Conservation (phyloP, 2,329 filamentous ascomycete genomes). For the Xylariaceae sp. region DNA sequence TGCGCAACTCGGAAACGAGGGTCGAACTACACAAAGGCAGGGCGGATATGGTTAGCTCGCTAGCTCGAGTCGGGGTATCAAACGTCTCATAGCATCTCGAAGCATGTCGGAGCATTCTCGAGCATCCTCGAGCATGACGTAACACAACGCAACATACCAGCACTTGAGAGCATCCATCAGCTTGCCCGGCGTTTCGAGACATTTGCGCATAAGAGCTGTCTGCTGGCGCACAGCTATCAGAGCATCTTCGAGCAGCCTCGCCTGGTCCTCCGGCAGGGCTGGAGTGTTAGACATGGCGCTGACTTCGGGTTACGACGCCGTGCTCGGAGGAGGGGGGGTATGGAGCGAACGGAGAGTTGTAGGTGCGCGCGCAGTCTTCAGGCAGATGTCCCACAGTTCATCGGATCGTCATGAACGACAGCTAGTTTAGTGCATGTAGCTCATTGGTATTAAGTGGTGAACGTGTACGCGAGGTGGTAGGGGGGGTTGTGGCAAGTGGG, state of each 20-base stretch:
- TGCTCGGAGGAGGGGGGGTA: conserved; percentile 1
- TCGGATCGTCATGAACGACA: conserved; percentile 9
- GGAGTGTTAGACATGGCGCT: conserved; percentile 45
- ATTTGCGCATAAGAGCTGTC: conserved; percentile 95
- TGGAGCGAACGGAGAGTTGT: conserved; percentile 3
- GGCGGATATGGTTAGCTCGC: conserved; percentile 26
- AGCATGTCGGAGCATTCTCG: no score
- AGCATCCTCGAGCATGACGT: conserved; percentile 1
- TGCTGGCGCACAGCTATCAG: conserved; percentile 94
- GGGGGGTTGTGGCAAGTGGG: background rate
- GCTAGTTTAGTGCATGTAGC: background rate
- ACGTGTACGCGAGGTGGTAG: background rate
- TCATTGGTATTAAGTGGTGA: conserved; percentile 1
- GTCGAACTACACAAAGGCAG: conserved; percentile 63
- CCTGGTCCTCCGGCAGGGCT: conserved; percentile 70
- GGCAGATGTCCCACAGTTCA: conserved; percentile 8
- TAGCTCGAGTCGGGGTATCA: no score
- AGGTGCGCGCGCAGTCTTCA: conserved; percentile 14
- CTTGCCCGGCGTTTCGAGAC: conserved; percentile 93
- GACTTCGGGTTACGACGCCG: background rate
- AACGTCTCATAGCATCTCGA: no score
- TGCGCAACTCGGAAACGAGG: conserved; percentile 95
- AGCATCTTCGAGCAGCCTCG: conserved; percentile 94
- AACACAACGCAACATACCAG: conserved; percentile 61
- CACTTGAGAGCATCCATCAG: conserved; percentile 99